Conservation (phyloP, 768 basidiomycete genomes). For the Mycena capillaripes region DNA sequence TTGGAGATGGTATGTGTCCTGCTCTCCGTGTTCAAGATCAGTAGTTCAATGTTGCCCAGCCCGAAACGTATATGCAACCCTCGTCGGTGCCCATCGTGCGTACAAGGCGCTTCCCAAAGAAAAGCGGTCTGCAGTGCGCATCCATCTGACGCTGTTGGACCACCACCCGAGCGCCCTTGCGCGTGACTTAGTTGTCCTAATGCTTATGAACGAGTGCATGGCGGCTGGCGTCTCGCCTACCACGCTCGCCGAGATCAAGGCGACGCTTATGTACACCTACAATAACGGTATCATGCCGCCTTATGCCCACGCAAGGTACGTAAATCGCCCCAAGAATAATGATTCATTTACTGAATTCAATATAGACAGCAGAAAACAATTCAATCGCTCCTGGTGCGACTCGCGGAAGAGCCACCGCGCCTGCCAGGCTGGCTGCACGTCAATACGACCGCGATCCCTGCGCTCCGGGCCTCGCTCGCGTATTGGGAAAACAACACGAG, state of each 20-base stretch:
- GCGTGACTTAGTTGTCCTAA: constrained; percentile 39
- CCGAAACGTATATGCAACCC: constrained; percentile 44
- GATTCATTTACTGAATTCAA: not conserved
- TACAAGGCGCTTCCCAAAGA: constrained; percentile 33
- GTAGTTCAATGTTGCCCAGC: constrained; percentile 14
- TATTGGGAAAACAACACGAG: constrained; percentile 36
- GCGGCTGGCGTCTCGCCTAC: constrained; percentile 16
- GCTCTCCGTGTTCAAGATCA: not conserved
- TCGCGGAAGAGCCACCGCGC: constrained; percentile 28
- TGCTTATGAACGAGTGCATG: constrained; percentile 40
- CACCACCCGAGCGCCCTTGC: constrained; percentile 43
- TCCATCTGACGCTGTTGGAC: constrained; percentile 43
- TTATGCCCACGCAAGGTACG: constrained; percentile 39
- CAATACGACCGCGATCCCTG: constrained; percentile 29
- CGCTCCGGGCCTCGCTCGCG: constrained; percentile 33
- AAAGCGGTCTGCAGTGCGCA: constrained; percentile 33
- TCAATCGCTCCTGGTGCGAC: constrained; percentile 18
- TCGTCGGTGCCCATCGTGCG: constrained; percentile 41
- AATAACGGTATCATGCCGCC: constrained; percentile 39
- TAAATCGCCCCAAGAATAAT: not conserved
- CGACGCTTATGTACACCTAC: constrained; percentile 44
- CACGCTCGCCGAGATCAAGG: constrained; percentile 36
- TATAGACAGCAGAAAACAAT: constrained; percentile 32
- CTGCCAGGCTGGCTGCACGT: constrained; percentile 43
- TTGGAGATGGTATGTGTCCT: constrained; percentile 41